Conservation (phyloP, 345 rosid species). For the Pistacia integerrima region DNA sequence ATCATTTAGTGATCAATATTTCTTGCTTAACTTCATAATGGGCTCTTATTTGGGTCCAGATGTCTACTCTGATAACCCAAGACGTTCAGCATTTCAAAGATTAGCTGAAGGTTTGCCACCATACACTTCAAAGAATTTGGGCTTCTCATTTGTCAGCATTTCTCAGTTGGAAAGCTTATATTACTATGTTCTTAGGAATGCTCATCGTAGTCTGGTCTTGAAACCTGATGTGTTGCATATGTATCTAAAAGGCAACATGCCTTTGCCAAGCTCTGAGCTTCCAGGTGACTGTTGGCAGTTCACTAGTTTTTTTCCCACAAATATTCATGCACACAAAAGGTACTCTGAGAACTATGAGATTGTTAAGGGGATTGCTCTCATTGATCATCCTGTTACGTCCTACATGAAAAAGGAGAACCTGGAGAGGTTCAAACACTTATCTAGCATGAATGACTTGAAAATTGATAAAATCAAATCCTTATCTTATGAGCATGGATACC, state of each 20-base stretch:
- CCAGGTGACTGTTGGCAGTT: conserved; percentile 35
- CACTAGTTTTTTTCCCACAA: conserved; percentile 43
- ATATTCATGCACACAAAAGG: conserved; percentile 49
- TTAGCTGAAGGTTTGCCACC: conserved; percentile 47
- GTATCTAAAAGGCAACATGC: conserved; percentile 50
- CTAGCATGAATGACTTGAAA: conserved; percentile 44
- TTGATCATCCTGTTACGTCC: conserved; percentile 45
- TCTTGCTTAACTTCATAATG: conserved; percentile 62
- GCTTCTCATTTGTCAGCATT: conserved; percentile 47
- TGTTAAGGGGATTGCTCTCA: conserved; percentile 57
- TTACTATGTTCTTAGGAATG: conserved; percentile 48
- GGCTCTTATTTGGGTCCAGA: conserved; percentile 67
- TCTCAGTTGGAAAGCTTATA: conserved; percentile 54
- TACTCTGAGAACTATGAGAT: conserved; percentile 41
- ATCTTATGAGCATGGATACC: conserved; percentile 29
- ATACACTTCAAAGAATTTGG: conserved; percentile 51
- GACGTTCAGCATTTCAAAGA: conserved; percentile 57
- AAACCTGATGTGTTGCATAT: conserved; percentile 36
- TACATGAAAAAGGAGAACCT: conserved; percentile 36
- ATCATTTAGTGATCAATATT: conserved; percentile 39
- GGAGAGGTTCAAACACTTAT: conserved; percentile 45
- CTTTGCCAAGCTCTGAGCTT: conserved; percentile 32
- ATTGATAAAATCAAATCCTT: conserved; percentile 41
- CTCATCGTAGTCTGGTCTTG: conserved; percentile 39
- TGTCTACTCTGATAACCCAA: conserved; percentile 61